Percentiles rank a stretch among this genome's conserved stretches.
phyloP scores from a whole-genome alignment of 192 early-diverging fungal species.

The Dissophora ornata region DNA sequence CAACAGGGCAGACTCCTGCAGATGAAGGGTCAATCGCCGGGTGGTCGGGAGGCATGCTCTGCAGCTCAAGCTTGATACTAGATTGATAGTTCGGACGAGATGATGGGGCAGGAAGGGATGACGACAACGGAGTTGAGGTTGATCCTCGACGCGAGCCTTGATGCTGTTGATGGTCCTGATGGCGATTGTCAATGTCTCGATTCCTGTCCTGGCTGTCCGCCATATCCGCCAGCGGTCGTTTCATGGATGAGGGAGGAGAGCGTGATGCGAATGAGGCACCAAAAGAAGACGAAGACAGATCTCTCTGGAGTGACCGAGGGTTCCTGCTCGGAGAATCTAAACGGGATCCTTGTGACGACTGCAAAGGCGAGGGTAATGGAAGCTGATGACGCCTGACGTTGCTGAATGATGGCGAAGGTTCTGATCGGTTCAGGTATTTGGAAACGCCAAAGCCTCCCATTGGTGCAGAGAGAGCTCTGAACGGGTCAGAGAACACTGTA shows the following conservation, averaged over 20 bases:
- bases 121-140: slow-evolving; percentile 2
- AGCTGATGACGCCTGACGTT: slow-evolving; percentile 40
- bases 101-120: neutral
- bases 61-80: slow-evolving; percentile 32
- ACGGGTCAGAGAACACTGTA: slow-evolving; percentile 41
- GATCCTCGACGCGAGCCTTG: slow-evolving; percentile 4
- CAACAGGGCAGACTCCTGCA: slow-evolving; percentile 44
- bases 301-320: slow-evolving; percentile 31
- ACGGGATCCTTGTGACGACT: slow-evolving; percentile 20
- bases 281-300: slow-evolving; percentile 42
- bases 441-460: slow-evolving; percentile 54
- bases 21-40: slow-evolving; percentile 35
- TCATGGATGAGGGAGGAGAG: slow-evolving; percentile 42
- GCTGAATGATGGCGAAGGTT: slow-evolving; percentile 15
- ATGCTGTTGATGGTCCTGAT: slow-evolving; percentile 45
- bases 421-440: slow-evolving; percentile 41
- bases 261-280: slow-evolving; percentile 46
- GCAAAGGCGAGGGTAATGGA: slow-evolving; percentile 31
- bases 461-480: slow-evolving; percentile 39
- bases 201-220: slow-evolving; percentile 50
- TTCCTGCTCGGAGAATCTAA: slow-evolving; percentile 4
- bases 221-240: slow-evolving; percentile 48
- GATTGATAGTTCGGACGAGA: slow-evolving; percentile 7
- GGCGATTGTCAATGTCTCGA: slow-evolving; percentile 49
- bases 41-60: slow-evolving; percentile 53